Evolutionary conservation across 2,329 filamentous ascomycete genomes (phyloP).

Genomic region (Xylariaceae sp.): DNA sequence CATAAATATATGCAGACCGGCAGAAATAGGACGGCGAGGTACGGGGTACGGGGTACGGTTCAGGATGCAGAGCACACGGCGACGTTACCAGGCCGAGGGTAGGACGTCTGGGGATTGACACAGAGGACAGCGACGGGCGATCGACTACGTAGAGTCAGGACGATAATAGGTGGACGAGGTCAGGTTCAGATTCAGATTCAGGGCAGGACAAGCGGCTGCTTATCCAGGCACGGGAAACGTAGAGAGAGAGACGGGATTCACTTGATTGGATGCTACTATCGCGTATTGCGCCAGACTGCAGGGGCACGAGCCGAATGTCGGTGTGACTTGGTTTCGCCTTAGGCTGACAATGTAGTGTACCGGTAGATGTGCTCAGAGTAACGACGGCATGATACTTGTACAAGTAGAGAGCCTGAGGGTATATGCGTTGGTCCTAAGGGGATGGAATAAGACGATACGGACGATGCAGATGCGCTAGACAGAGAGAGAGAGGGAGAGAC

Average conservation of each 20-base stretch:
- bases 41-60: not conserved
- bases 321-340: slow-evolving; percentile 2
- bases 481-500: not conserved
- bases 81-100: not conserved
- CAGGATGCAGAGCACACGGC: not conserved
- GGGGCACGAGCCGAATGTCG: slow-evolving; percentile 12
- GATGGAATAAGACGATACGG: slow-evolving; percentile 2
- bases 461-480: not conserved
- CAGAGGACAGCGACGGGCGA: not conserved
- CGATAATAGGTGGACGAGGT: not conserved
- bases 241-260: slow-evolving; percentile 7
- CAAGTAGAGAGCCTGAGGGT: not conserved
- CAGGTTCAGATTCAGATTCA: too few species aligned
- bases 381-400: slow-evolving; percentile 7
- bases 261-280: slow-evolving; percentile 16
- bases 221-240: slow-evolving; percentile 1
- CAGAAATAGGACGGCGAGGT: slow-evolving; percentile 1
- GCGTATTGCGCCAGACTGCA: slow-evolving; percentile 4
- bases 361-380: not conserved
- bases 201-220: slow-evolving; percentile 4
- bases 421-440: slow-evolving; percentile 2
- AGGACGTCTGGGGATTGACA: not conserved
- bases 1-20: not conserved
- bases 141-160: not conserved
- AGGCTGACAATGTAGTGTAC: not conserved